phyloP scores from a whole-genome alignment of 805 yeast genomes.

The Lipomyces starkeyi region DNA sequence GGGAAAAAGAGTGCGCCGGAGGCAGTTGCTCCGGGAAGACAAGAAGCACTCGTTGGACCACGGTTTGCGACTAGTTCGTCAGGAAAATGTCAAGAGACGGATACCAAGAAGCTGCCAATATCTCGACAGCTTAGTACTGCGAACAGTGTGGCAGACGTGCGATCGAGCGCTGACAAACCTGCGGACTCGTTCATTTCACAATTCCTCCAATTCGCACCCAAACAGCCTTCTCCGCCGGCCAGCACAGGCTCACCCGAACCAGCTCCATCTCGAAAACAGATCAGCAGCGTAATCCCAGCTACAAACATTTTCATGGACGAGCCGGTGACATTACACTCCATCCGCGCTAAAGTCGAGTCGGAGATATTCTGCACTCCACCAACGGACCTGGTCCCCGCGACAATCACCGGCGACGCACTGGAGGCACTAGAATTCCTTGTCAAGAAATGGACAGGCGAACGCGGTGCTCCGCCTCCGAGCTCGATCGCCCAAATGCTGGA shows the following conservation, averaged over 20 bases:
- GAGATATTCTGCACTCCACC: slow-evolving; percentile 18
- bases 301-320: slow-evolving; percentile 10
- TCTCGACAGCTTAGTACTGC: neutral
- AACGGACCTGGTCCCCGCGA: slow-evolving; percentile 3
- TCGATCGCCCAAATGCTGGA: neutral
- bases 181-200: neutral
- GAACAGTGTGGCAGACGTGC: too few relatives aligned
- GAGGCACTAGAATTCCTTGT: slow-evolving; percentile 24
- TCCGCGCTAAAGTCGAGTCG: slow-evolving; percentile 5
- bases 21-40: neutral
- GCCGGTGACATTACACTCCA: slow-evolving; percentile 23
- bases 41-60: neutral
- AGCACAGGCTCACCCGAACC: neutral
- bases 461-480: neutral
- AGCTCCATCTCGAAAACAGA: neutral
- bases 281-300: neutral
- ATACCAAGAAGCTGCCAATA: neutral
- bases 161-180: neutral
- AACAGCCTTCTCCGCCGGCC: neutral
- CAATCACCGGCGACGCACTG: slow-evolving; percentile 21
- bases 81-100: neutral
- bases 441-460: neutral
- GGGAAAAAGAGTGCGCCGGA: neutral
- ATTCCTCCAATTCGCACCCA: neutral
- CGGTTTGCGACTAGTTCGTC: neutral